A percentile compares a stretch with the other conserved stretches of the same genome.
Evolutionary conservation across 345 rosid species (phyloP).

Genomic region (Ceriops tagal): DNA sequence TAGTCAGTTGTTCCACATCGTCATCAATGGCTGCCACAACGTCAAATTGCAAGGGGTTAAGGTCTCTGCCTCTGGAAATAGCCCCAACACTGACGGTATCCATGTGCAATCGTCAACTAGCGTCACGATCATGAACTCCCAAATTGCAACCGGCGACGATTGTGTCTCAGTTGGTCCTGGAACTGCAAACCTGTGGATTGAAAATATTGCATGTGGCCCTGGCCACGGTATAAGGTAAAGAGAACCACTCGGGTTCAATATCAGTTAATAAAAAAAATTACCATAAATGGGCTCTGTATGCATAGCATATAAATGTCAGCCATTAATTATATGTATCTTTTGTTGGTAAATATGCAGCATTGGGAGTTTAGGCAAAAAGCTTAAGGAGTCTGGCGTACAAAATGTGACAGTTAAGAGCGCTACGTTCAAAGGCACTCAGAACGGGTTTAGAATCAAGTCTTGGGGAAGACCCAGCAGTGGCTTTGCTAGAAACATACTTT

Average conservation of each 20-base stretch:
- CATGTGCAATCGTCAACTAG: slow-evolving; percentile 22
- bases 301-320: background rate
- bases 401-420: slow-evolving; percentile 43
- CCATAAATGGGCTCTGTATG: too few relatives aligned
- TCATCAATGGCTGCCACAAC: slow-evolving; percentile 19
- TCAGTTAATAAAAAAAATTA: too few relatives aligned
- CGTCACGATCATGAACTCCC: slow-evolving; percentile 9
- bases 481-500: slow-evolving; percentile 41
- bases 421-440: slow-evolving; percentile 36
- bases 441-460: slow-evolving; percentile 60
- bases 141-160: slow-evolving; percentile 28
- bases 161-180: slow-evolving; percentile 36
- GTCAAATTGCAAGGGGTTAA: slow-evolving; percentile 7
- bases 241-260: too few relatives aligned
- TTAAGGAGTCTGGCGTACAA: slow-evolving; percentile 49
- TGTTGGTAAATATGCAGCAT: slow-evolving; percentile 35
- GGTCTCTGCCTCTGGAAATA: slow-evolving; percentile 15
- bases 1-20: slow-evolving; percentile 28
- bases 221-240: slow-evolving; percentile 33
- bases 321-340: background rate
- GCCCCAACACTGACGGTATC: slow-evolving; percentile 34
- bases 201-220: slow-evolving; percentile 25
- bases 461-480: slow-evolving; percentile 68
- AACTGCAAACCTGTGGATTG: slow-evolving; percentile 16
- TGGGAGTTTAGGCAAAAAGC: slow-evolving; percentile 46